Base-by-base conservation (phyloP, 2,329 filamentous ascomycete genomes). In the Diaporthe destruens region DNA sequence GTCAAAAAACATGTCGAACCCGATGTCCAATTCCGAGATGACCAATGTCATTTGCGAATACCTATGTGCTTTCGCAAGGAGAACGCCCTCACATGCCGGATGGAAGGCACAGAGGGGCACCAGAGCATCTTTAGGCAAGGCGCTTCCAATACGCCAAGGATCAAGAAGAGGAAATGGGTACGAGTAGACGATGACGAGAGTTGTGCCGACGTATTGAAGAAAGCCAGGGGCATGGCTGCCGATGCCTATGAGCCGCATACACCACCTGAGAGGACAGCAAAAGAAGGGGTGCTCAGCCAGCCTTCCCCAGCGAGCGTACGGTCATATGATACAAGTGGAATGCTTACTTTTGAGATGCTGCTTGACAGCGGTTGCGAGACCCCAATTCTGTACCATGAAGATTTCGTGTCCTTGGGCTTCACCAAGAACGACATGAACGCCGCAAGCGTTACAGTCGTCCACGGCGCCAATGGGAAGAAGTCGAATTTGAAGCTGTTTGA, bases 291-390 rank as follows among this genome's bases (percentile, higher is more conserved):
- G 3, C 32, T 36, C 32, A 51, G 32, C 61, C 51, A 39, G 32
- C 44, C 29, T 65, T 29, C 3, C 4, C 20, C 29, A 12, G 49
- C 29, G 12, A 44, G 6, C 25, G 59, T 20, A 49, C 29, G 2
- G 12, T 14, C 16, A 3, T 16, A 29, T 20, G 9, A 18, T 34
- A 36, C 61, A 12, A 16, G 29, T 36, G 61, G 23, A 42, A 36
- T 32, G 3, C 61, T 51, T 8, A 76, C 77, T 56, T 82, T 82
- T 72, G 75, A 78, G 42, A 80, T 80, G 23, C 75, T 86, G 55
- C 77, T 86, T 51, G 85, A 87, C 75, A 81, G 79, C 49, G 85
- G 85, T 59, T 82, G 84, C 7, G 85, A 83, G 0, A 80, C 82
- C 42, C 84, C 85, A 1, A 76, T 80, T 42, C 77, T 87, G 42